Evolutionary conservation across 129 eudicot genomes (phyloP), one percentile per base, ranked within the genome.

Genomic region (Helichrysum umbraculigerum): DNA sequence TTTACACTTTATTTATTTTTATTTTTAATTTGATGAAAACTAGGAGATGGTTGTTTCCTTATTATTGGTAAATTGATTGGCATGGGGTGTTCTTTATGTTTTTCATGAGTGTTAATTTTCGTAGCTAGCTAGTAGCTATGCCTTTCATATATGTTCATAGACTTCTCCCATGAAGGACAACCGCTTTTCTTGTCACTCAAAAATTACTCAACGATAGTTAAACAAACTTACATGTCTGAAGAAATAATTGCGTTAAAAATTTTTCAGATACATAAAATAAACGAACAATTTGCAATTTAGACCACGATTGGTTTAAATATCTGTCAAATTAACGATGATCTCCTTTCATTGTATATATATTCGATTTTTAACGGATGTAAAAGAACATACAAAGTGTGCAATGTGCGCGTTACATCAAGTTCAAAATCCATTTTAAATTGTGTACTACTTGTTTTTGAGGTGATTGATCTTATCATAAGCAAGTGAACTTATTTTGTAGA

Each of bases 141-240:
- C 73, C 66, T 66, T 76, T 66, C 73, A n/a, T n/a, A n/a, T n/a
- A 76, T 76, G 70, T 60, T 74, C 60, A 74, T 74, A 69, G 78
- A 74, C 78, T 69, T 70, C 78, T 74, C 58, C 60, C 19, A 30
- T 42, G 68, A 3, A 79, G 60, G 68, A 65, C 83, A 72, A 51
- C 29, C 67, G 20, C 22, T 78, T 71, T 62, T 51, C 63, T 51
- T 51, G 58, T 71, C 62, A 44, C 28, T 62, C 72, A 63, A 62
- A 61, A 72, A 78, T 35, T 44, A 47, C 33, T 32, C 41, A 50
- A 52, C 6, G 0, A 47, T 10, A 74, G 22, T 60, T 10, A 10
- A 34, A 6, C 11, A 56, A 17, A 11, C 5, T 28, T 72, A 34
- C 44, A 9, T 33, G 19, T 20, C 9, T 34, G 1, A 65, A 33